Conservation (phyloP, 768 basidiomycete species). For the Multifurca ochricompacta region DNA sequence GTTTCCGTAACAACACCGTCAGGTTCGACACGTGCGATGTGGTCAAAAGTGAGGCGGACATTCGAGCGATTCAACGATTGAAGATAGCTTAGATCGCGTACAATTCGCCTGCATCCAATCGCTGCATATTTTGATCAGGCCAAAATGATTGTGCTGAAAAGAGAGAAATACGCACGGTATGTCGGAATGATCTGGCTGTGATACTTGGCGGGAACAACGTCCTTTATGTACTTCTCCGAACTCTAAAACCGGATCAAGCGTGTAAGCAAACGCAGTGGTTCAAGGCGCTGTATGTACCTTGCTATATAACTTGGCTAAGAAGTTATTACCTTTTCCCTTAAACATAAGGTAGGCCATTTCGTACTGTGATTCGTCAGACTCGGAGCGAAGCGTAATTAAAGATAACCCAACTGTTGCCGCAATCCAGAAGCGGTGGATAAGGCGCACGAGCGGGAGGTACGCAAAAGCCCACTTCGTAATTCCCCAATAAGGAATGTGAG, state of each 20-base stretch:
- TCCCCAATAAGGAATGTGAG: conserved; percentile 33
- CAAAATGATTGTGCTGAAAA: not conserved
- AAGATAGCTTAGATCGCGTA: conserved; percentile 53
- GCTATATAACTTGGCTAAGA: not conserved
- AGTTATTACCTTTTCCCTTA: conserved; percentile 8
- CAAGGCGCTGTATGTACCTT: not conserved
- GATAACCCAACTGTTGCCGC: conserved; percentile 36
- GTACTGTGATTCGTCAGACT: not conserved
- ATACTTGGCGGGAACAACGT: conserved; percentile 32
- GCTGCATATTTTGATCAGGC: conserved; percentile 27
- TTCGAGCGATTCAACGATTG: conserved; percentile 43
- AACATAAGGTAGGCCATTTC: not conserved
- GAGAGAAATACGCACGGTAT: conserved; percentile 34
- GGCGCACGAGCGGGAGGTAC: conserved; percentile 41
- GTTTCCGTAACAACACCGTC: conserved; percentile 43
- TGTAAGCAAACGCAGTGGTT: not conserved
- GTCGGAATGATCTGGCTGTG: conserved; percentile 35
- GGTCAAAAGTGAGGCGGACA: conserved; percentile 42
- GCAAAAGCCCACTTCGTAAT: conserved; percentile 46
- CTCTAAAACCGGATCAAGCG: conserved; percentile 25
- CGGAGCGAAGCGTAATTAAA: not conserved
- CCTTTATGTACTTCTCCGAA: conserved; percentile 37
- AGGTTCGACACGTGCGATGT: conserved; percentile 39
- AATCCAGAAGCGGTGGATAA: conserved; percentile 37
- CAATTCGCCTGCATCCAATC: conserved; percentile 54